Conservation (phyloP, 2,329 filamentous ascomycete genomes). For the Alternaria novae-zelandiae region DNA sequence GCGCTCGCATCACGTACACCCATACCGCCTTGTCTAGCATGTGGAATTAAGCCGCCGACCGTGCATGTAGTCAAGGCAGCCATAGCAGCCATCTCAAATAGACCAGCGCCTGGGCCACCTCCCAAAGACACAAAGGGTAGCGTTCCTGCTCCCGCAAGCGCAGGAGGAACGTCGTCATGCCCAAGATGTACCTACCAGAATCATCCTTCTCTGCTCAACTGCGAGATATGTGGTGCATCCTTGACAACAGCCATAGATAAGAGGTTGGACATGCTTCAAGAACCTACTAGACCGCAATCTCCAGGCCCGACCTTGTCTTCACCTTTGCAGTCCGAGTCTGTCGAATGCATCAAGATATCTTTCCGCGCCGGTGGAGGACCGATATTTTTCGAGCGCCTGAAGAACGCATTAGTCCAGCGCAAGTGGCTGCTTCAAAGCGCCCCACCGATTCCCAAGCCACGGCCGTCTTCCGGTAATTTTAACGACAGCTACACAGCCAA, state of each 20-base stretch:
- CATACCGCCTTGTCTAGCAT: constrained; percentile 85
- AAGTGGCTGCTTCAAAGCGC: constrained; percentile 95
- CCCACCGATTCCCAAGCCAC: constrained; percentile 78
- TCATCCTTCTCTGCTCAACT: constrained; percentile 82
- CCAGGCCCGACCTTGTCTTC: constrained; percentile 71
- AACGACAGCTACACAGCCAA: constrained; percentile 34
- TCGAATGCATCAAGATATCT: constrained; percentile 85
- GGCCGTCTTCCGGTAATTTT: constrained; percentile 44
- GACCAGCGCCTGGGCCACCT: constrained; percentile 46
- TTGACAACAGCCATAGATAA: constrained; percentile 62
- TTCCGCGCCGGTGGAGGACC: constrained; percentile 90
- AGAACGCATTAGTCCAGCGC: constrained; percentile 84
- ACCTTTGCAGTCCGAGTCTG: constrained; percentile 63
- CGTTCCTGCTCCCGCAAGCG: constrained; percentile 8
- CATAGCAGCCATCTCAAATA: constrained; percentile 73
- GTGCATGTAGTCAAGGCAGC: constrained; percentile 85
- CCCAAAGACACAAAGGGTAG: constrained; percentile 50
- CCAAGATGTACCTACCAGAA: constrained; percentile 94
- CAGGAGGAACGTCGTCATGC: constrained; percentile 58
- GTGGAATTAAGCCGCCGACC: constrained; percentile 89
- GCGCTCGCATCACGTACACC: constrained; percentile 78
- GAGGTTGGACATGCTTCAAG: constrained; percentile 50
- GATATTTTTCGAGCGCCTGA: constrained; percentile 87
- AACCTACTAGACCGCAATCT: constrained; percentile 68
- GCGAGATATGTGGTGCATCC: constrained; percentile 88